Base-by-base conservation (phyloP, 192 early-diverging fungal species). In the Pilaira anomala region DNA sequence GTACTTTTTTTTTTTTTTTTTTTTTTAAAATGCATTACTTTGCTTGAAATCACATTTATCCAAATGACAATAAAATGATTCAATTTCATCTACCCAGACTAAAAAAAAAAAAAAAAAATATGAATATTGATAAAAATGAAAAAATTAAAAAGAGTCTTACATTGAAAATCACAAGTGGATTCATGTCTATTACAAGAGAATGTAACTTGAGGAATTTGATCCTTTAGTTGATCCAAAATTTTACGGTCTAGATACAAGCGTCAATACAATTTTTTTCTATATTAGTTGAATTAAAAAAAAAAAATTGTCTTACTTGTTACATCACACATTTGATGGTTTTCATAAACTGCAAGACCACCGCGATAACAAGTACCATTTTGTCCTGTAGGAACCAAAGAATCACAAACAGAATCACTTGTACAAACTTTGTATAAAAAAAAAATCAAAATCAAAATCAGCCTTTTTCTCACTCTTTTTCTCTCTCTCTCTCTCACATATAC, bases 61-160 rank as follows among this genome's bases (percentile, higher is more conserved):
- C 41, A 96, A 69, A 51, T 88, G 76, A 71, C 94, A 96, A 67
- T 87, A 96, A 76, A 96, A 96, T 18, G 91, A 90, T 68, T 96
- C 91, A 33, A 79, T 78, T 44, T 88, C 80, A 42, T 83, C 90
- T 2, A 88, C 83, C 94, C 94, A 96, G 67, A 96, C 83, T 85
- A 50, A 62, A n/a, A 58, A 25, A 33, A 3, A 36, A 9, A 36
- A 36, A 5, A 33, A 33, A 33, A 2, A 33, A 4, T 33, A 9
- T 36, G 1, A n/a, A n/a, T n/a, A 9, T 36, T 9, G 33, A 9
- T 36, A 36, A 5, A 9, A 9, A 36, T 36, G 7, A 33, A 33
- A 33, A 5, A 33, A 33, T 33, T 33, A 5, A 33, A 33, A 5
- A 25, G 5, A 50, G 36, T 50, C 66, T 76, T 82, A 80, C 83